Evolutionary conservation across 345 rosid species (phyloP).

Genomic region (Rhodamnia argentea): DNA sequence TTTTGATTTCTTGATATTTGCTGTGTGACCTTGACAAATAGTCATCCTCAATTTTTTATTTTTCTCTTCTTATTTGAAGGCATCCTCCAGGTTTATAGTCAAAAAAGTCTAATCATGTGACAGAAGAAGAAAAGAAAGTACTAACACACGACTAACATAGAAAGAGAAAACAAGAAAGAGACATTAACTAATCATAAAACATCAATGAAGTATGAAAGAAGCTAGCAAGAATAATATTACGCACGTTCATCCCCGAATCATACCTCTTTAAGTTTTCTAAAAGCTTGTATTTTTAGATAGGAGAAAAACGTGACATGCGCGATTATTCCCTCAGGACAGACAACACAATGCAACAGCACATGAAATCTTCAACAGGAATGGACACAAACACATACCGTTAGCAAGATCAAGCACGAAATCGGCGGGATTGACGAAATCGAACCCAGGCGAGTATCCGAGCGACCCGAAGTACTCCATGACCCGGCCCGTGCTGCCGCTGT

Average conservation of each 20-base stretch:
- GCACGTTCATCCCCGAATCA: neutral
- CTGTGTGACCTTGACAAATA: neutral
- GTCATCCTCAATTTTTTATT: neutral
- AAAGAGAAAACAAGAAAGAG: neutral
- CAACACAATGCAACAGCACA: neutral
- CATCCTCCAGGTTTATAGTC: neutral
- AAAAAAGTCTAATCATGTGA: too few relatives aligned
- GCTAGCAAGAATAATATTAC: neutral
- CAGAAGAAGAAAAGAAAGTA: too few relatives aligned
- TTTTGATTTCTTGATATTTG: neutral
- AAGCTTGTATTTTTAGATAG: neutral
- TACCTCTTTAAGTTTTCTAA: neutral
- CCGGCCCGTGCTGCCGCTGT: constrained; percentile 47
- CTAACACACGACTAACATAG: neutral
- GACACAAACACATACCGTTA: constrained; percentile 39
- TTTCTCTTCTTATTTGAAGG: neutral
- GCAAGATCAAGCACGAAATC: constrained; percentile 94
- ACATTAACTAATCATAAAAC: neutral
- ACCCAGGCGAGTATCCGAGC: constrained; percentile 53
- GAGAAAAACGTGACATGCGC: neutral
- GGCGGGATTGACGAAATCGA: constrained; percentile 65
- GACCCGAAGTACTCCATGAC: constrained; percentile 70
- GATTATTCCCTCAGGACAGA: neutral
- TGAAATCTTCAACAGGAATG: neutral
- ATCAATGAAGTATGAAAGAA: neutral